Base-by-base conservation (phyloP, 306 rosid species). In the Crataegus laevigata region DNA sequence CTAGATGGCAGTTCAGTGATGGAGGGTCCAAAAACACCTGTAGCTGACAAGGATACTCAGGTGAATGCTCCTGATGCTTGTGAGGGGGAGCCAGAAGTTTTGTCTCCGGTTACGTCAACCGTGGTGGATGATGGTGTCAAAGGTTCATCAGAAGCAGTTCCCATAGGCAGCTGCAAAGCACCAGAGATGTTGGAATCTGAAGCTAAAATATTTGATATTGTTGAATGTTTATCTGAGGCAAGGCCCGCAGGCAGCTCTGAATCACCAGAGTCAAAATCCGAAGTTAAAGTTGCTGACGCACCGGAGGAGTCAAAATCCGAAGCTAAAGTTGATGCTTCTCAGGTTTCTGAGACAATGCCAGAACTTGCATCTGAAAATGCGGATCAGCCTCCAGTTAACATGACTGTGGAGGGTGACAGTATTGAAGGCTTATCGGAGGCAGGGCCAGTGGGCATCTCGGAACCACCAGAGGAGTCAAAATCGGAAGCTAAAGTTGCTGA, bases 1-100 rank as follows among this genome's bases (percentile, higher is more conserved):
- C 55, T 65, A 62, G 74, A 28, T 30, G 76, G 66, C 38, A 76
- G 73, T 51, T 69, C 75, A 21, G 40, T 19, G 2, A 68, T 14
- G 63, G 68, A 66, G 66, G 81, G 68, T 66, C 54, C 73, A 13
- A 67, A 69, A 69, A 72, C 78, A 78, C 73, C 78, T 57, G 80
- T 77, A 76, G 71, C 79, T 61, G 78, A 32, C 73, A 63, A n/a
- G 29, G 70, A 30, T 40, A 17, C 69, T 50, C 78, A 74, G 45
- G 67, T 62, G 15, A 78, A 57, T 72, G 69, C 63, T 63, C 34
- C 74, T 38, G 62, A 18, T 25, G 61, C 24, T 50, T 24, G 34
- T 22, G 71, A 57, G 47, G 51, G 22, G 28, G 68, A 60, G 59
- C 61, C 63, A 19, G 76, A 73, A 8, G 26, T 64, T 65, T 34